These are phyloP conservation scores for Cyclotella distinguenda DNA, from an alignment of 108 stramenopile species.

Conservation along the genomic window DNA sequence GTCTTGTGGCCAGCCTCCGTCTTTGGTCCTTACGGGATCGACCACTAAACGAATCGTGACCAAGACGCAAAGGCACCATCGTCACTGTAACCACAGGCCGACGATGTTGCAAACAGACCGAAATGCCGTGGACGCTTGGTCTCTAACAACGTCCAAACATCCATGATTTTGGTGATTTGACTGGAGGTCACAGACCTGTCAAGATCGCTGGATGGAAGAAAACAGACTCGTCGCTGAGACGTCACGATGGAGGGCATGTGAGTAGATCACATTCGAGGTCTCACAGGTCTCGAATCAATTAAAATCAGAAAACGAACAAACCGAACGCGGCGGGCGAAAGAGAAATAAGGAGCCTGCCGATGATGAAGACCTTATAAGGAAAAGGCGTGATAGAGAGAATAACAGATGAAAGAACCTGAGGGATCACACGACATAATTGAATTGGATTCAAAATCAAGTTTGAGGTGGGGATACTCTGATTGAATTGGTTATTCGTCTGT, in stretches of 20 bases:
- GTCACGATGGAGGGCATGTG: not conserved
- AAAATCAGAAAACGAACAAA: not conserved
- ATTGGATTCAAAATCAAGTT: too few species aligned
- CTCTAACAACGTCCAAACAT: not conserved
- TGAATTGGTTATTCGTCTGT: too few species aligned
- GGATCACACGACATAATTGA: too few species aligned
- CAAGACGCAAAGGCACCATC: too few species aligned
- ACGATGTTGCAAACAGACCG: too few species aligned
- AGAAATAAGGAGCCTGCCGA: constrained; percentile 6
- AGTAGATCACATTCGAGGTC: constrained; percentile 5
- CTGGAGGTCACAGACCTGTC: not conserved
- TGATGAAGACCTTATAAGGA: constrained; percentile 8
- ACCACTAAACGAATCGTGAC: too few species aligned
- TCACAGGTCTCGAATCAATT: constrained; percentile 6
- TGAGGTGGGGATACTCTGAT: too few species aligned
- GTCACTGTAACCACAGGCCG: too few species aligned
- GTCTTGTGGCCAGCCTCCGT: too few species aligned
- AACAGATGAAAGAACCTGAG: not conserved
- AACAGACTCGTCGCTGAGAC: not conserved
- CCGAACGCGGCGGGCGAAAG: not conserved
- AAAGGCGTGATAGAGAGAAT: constrained; percentile 15
- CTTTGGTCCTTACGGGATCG: too few species aligned
- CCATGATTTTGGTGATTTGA: not conserved
- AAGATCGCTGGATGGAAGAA: not conserved
- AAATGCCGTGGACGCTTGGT: too few species aligned